Evolutionary conservation across 805 yeast species (phyloP).

Genomic region (Ogataea naganishii): DNA sequence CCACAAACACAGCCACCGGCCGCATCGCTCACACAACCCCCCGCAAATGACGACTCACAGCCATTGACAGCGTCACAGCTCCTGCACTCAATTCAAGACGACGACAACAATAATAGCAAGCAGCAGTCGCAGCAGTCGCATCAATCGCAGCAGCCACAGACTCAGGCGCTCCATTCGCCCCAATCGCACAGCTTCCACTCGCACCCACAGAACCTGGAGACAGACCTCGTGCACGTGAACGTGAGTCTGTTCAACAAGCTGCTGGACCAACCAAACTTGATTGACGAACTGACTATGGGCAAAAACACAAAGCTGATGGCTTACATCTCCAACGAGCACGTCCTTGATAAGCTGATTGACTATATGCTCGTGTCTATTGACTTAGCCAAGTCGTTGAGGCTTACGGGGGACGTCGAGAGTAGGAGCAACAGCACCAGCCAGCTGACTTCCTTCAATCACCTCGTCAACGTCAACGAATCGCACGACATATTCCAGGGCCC

Average conservation of each 20-base stretch:
- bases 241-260: conserved; percentile 22
- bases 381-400: conserved; percentile 9
- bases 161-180: conserved; percentile 1
- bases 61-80: conserved; percentile 23
- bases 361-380: conserved; percentile 21
- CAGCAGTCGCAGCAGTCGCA: conserved; percentile 2
- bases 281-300: conserved; percentile 25
- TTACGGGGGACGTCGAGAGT: background rate
- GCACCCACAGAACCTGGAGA: background rate
- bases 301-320: conserved; percentile 24
- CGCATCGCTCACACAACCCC: conserved; percentile 2
- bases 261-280: conserved; percentile 26
- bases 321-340: conserved; percentile 23
- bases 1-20: conserved; percentile 4
- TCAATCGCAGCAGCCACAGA: background rate
- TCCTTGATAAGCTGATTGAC: conserved; percentile 19
- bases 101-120: conserved; percentile 8
- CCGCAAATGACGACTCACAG: conserved; percentile 6
- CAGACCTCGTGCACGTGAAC: conserved; percentile 10
- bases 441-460: too few species aligned
- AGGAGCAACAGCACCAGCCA: too few species aligned
- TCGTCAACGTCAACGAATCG: too few species aligned
- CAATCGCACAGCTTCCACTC: background rate
- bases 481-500: too few species aligned
- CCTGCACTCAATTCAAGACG: conserved; percentile 25